phyloP scores from a whole-genome alignment of 106 monocot genomes.

The Alisma plantagoaquatica region DNA sequence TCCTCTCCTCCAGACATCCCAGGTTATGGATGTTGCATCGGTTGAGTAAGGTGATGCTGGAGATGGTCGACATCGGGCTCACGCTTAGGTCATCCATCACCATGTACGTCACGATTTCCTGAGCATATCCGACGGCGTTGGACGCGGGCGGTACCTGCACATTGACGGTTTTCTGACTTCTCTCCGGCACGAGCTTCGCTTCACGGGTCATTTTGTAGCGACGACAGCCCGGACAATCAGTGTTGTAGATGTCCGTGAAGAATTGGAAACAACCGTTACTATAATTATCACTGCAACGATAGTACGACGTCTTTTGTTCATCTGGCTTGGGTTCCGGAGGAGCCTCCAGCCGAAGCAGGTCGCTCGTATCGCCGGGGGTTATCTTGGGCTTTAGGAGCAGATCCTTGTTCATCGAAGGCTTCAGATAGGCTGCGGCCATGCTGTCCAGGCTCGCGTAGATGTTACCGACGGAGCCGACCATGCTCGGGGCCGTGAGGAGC shows the following conservation, averaged over 20 bases:
- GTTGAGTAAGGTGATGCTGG: not conserved
- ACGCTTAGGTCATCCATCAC: constrained; percentile 3
- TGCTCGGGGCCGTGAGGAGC: not conserved
- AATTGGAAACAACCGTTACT: not conserved
- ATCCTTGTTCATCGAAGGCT: not conserved
- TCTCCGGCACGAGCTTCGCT: not conserved
- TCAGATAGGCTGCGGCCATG: not conserved
- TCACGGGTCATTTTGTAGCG: not conserved
- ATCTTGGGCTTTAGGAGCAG: not conserved
- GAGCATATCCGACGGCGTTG: not conserved
- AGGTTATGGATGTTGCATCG: not conserved
- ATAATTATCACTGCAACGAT: not conserved
- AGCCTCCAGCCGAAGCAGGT: not conserved
- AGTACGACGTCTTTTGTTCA: not conserved
- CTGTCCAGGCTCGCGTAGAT: not conserved
- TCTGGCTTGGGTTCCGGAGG: not conserved
- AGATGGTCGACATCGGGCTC: constrained; percentile 2
- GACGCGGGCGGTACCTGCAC: too few relatives aligned
- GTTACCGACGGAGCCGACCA: too few relatives aligned
- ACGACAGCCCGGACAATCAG: too few relatives aligned
- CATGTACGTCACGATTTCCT: constrained; percentile 2
- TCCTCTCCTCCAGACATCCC: not conserved
- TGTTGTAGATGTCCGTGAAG: too few relatives aligned
- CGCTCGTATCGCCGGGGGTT: not conserved
- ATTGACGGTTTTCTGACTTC: too few relatives aligned